A percentile compares a stretch with the other conserved stretches of the same genome.
Evolutionary conservation across 2,329 filamentous ascomycete genomes (phyloP).

Genomic region (Alternaria ventricosa): DNA sequence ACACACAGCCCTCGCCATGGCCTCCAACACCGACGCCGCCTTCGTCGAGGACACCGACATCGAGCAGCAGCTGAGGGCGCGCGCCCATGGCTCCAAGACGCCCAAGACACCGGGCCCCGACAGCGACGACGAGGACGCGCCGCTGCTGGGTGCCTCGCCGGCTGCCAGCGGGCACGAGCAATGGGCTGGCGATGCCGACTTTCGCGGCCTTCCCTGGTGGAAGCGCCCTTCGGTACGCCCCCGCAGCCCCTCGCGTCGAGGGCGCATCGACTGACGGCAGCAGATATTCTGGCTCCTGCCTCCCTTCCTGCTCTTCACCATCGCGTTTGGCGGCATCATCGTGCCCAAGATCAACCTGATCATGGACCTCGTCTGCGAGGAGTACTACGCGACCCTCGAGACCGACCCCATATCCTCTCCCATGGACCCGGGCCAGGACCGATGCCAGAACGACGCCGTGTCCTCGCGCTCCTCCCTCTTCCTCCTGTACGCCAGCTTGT

Average conservation of each 20-base stretch:
- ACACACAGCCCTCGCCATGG: constrained; percentile 19
- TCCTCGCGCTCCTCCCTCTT: constrained; percentile 80
- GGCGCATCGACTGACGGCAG: constrained; percentile 8
- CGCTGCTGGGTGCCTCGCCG: constrained; percentile 29
- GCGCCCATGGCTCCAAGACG: constrained; percentile 15
- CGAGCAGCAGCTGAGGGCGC: constrained; percentile 31
- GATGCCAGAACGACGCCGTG: constrained; percentile 81
- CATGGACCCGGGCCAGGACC: constrained; percentile 54
- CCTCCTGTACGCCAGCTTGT: constrained; percentile 75
- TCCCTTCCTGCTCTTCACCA: constrained; percentile 80
- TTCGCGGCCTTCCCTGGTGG: constrained; percentile 56
- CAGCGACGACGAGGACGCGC: constrained; percentile 34
- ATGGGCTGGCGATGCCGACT: constrained; percentile 47
- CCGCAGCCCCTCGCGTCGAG: not conserved
- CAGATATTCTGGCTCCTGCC: constrained; percentile 82
- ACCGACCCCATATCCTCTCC: constrained; percentile 47
- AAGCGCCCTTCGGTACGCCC: constrained; percentile 58
- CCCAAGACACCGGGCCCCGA: constrained; percentile 22
- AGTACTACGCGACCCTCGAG: constrained; percentile 72
- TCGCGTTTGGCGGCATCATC: constrained; percentile 84
- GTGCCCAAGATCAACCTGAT: constrained; percentile 91
- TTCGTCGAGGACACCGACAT: constrained; percentile 40
- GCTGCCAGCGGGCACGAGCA: constrained; percentile 18
- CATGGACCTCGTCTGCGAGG: constrained; percentile 79
- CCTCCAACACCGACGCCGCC: constrained; percentile 33